These are phyloP conservation scores for Aspergillus egyptiacus DNA, from an alignment of 495 filamentous ascomycete genomes.

Conservation along the genomic window DNA sequence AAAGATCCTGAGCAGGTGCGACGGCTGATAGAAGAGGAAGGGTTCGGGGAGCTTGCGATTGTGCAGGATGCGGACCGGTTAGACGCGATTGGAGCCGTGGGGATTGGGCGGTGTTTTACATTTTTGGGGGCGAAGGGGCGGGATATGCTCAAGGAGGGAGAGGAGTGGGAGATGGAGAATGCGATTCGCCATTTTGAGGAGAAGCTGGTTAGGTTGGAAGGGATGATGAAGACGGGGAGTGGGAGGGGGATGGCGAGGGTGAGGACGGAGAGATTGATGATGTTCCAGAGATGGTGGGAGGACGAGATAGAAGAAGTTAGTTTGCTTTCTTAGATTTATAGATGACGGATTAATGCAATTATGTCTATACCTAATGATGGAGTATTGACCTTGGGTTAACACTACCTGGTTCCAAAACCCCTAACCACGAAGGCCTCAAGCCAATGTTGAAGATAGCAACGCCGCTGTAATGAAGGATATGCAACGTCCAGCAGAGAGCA, in stretches of 20 bases:
- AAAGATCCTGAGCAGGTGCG: slow-evolving; percentile 50
- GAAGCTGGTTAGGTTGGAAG: slow-evolving; percentile 66
- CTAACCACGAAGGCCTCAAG: not conserved
- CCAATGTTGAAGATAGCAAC: slow-evolving; percentile 4
- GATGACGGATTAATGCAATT: not conserved
- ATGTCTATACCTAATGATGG: slow-evolving; percentile 17
- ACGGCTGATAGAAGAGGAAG: slow-evolving; percentile 41
- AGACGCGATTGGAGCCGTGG: slow-evolving; percentile 82
- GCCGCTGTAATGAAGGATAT: slow-evolving; percentile 1
- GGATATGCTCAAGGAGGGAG: slow-evolving; percentile 24
- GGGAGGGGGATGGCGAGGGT: slow-evolving; percentile 61
- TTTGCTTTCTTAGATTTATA: too few species aligned
- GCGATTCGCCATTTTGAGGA: slow-evolving; percentile 72
- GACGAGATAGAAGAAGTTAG: slow-evolving; percentile 48
- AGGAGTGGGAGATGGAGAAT: slow-evolving; percentile 49
- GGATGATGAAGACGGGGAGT: slow-evolving; percentile 68
- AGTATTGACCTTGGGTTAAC: slow-evolving; percentile 11
- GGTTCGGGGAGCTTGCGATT: slow-evolving; percentile 68
- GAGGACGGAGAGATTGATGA: slow-evolving; percentile 55
- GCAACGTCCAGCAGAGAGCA: slow-evolving; percentile 1
- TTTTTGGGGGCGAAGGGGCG: slow-evolving; percentile 59
- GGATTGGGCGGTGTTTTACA: slow-evolving; percentile 72
- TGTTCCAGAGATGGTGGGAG: slow-evolving; percentile 67
- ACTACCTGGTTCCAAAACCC: not conserved
- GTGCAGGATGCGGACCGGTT: slow-evolving; percentile 90